Evolutionary conservation across 2,329 filamentous ascomycete genomes (phyloP).

Genomic region (Fusarium graminum): DNA sequence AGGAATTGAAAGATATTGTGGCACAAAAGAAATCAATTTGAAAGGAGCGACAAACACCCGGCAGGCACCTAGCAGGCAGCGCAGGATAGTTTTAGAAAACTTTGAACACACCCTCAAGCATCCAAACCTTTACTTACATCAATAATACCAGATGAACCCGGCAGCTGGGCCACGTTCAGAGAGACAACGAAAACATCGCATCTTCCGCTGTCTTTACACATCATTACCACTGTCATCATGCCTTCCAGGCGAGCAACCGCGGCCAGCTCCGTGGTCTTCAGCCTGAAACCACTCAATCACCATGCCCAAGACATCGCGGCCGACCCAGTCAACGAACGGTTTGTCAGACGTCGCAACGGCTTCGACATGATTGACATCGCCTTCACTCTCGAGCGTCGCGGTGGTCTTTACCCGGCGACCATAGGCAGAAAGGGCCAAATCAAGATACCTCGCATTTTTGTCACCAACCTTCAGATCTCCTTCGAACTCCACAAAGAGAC

Average conservation of each 20-base stretch:
- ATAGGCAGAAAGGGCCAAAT: not conserved
- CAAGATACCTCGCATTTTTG: not conserved
- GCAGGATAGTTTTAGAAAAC: too few species aligned
- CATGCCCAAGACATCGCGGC: not conserved
- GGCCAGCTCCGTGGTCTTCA: not conserved
- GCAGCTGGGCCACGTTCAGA: too few species aligned
- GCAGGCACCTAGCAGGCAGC: too few species aligned
- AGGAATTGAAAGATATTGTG: too few species aligned
- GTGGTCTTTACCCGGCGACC: not conserved
- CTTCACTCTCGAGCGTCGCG: not conserved
- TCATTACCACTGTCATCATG: not conserved
- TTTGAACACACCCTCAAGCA: too few species aligned
- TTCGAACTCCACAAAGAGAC: conserved; percentile 2
- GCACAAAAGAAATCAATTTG: too few species aligned
- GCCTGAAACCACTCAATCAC: not conserved
- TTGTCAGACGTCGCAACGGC: not conserved
- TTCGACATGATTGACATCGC: not conserved
- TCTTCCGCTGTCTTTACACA: too few species aligned
- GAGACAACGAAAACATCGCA: too few species aligned
- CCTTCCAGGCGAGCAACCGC: fast-evolving
- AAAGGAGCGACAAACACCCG: too few species aligned
- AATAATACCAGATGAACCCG: too few species aligned
- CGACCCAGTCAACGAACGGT: not conserved
- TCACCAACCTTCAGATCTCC: not conserved
- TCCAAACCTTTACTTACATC: too few species aligned